phyloP scores from a whole-genome alignment of 257 asterid species.

The Nicotiana otophora region DNA sequence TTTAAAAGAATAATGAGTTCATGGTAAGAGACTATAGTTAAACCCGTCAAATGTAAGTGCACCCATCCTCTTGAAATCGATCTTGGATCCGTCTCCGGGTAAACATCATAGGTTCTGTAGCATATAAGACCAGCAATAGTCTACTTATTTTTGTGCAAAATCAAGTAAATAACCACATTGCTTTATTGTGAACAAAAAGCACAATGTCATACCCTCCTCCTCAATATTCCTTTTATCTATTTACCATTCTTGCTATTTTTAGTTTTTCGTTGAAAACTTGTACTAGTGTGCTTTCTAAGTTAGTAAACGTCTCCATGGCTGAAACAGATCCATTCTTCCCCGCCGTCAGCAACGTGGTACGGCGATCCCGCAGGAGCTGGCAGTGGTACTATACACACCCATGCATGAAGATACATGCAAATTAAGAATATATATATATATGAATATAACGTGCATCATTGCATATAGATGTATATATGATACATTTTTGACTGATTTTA shows the following conservation, averaged over 20 bases:
- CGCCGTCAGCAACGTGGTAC: conserved; percentile 9
- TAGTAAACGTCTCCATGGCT: not conserved
- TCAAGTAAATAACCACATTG: not conserved
- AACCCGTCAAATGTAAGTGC: too few relatives aligned
- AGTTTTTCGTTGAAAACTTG: not conserved
- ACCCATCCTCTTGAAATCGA: too few relatives aligned
- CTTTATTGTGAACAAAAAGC: not conserved
- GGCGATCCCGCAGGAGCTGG: conserved; percentile 12
- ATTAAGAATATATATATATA: not conserved
- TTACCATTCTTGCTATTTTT: not conserved
- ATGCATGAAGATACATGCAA: not conserved
- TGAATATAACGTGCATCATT: not conserved
- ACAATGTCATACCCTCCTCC: not conserved
- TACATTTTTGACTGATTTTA: too few relatives aligned
- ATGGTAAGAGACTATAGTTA: too few relatives aligned
- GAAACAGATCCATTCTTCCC: not conserved
- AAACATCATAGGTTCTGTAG: not conserved
- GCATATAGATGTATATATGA: not conserved
- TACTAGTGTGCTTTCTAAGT: not conserved
- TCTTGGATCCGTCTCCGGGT: too few relatives aligned
- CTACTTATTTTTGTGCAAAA: not conserved
- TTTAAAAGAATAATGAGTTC: too few relatives aligned
- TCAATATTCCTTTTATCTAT: not conserved
- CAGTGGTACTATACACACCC: not conserved
- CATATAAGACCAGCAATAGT: not conserved